Conservation (phyloP, 352 stramenopile genomes). For the Phytopythium ostracodes region DNA sequence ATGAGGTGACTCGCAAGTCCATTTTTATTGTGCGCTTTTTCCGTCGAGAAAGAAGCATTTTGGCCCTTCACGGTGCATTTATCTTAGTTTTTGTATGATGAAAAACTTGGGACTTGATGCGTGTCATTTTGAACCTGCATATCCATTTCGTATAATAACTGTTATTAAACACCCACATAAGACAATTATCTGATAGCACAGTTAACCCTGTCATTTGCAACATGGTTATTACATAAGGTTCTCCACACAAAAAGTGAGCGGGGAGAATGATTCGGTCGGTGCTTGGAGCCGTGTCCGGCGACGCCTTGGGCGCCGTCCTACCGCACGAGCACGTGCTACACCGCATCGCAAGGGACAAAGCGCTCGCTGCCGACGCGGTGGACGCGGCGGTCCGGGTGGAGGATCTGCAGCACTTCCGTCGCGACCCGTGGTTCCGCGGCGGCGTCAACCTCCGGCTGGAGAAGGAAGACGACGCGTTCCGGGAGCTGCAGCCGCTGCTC, state of each 20-base stretch:
- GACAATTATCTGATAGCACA: too few relatives aligned
- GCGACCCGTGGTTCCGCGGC: conserved; percentile 24
- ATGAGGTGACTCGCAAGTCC: background rate
- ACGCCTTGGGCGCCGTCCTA: conserved; percentile 33
- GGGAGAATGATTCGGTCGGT: conserved; percentile 50
- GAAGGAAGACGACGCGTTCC: conserved; percentile 74
- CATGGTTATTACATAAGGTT: background rate
- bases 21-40: conserved; percentile 3
- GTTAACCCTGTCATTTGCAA: background rate
- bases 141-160: too few relatives aligned
- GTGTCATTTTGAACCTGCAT: too few relatives aligned
- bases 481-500: conserved; percentile 46
- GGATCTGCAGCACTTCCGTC: conserved; percentile 51
- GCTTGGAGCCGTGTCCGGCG: conserved; percentile 30
- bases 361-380: background rate
- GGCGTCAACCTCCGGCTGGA: conserved; percentile 53
- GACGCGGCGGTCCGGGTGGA: conserved; percentile 35
- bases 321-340: conserved; percentile 67
- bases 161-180: too few relatives aligned
- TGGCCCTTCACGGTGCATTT: too few relatives aligned
- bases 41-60: background rate
- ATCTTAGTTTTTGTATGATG: too few relatives aligned
- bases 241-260: background rate
- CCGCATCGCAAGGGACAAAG: conserved; percentile 15
- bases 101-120: too few relatives aligned